A percentile compares a stretch with the other conserved stretches of the same genome.
These are phyloP conservation scores for Wickerhamomyces bovis DNA, from an alignment of 805 yeast genomes.

Conservation along the genomic window DNA sequence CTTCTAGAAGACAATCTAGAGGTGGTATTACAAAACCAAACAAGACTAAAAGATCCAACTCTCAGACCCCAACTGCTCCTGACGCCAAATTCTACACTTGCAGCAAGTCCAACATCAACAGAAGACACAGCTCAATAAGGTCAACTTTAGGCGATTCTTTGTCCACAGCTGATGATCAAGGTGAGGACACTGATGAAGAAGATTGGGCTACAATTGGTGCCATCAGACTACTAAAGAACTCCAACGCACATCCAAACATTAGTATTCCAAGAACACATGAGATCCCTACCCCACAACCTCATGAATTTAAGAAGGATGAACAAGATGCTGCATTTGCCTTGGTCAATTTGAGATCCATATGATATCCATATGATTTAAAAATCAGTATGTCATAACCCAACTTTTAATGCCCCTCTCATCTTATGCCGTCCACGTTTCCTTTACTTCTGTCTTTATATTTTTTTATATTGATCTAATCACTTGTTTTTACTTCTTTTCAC, in stretches of 20 bases:
- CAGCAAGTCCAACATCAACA: constrained; percentile 10
- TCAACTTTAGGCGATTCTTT: constrained; percentile 29
- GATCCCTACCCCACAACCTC: constrained; percentile 7
- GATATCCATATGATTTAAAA: too few relatives aligned
- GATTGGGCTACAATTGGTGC: constrained; percentile 95
- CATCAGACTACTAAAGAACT: constrained; percentile 42
- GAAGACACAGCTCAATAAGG: constrained; percentile 32
- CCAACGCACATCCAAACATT: constrained; percentile 4
- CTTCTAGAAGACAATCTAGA: constrained; percentile 15
- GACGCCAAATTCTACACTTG: constrained; percentile 15
- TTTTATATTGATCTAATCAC: background rate
- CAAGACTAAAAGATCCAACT: constrained; percentile 27
- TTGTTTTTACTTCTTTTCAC: background rate
- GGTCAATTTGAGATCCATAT: constrained; percentile 43
- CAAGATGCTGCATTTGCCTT: constrained; percentile 62
- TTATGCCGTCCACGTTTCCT: background rate
- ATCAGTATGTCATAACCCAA: background rate
- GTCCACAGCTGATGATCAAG: constrained; percentile 1
- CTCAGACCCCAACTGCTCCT: constrained; percentile 31
- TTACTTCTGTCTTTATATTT: background rate
- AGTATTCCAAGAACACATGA: constrained; percentile 5
- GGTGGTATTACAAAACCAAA: constrained; percentile 22
- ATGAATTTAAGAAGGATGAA: constrained; percentile 24
- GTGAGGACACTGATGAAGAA: constrained; percentile 84
- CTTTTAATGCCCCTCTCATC: background rate